Evolutionary conservation across 257 asterid genomes (phyloP).

Genomic region (Cordia subcordata): DNA sequence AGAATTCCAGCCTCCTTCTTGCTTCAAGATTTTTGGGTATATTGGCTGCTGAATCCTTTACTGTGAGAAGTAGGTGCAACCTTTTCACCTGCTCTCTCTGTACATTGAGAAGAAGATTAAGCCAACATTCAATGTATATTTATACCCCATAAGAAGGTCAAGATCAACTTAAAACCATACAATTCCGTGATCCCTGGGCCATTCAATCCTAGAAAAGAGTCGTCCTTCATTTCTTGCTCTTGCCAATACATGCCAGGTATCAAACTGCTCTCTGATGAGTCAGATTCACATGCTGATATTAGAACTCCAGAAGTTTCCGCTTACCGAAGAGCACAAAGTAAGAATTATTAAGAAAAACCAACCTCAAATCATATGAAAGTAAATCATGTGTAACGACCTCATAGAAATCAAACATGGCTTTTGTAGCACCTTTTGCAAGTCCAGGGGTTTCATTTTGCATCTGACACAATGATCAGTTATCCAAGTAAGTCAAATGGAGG

Average conservation of each 20-base stretch:
- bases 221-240: conserved; percentile 95
- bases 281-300: conserved; percentile 9
- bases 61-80: conserved; percentile 91
- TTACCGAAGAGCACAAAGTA: neutral
- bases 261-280: conserved; percentile 82
- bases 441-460: conserved; percentile 73
- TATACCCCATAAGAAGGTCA: neutral
- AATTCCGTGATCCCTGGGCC: conserved; percentile 92
- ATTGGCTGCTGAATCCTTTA: conserved; percentile 88
- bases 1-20: conserved; percentile 84
- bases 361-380: conserved; percentile 84
- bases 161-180: conserved; percentile 33
- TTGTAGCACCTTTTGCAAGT: conserved; percentile 91
- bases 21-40: conserved; percentile 99
- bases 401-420: conserved; percentile 78
- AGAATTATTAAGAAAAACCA: conserved; percentile 2
- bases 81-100: conserved; percentile 98
- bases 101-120: neutral
- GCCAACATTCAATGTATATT: neutral
- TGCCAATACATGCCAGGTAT: conserved; percentile 86
- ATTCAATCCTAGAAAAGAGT: conserved; percentile 83
- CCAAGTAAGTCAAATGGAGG: conserved; percentile 12
- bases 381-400: conserved; percentile 94
- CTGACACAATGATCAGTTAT: conserved; percentile 29
- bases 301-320: neutral